Evolutionary conservation across 2,329 filamentous ascomycete species (phyloP).

Genomic region (Pseudogymnoascus destructans): DNA sequence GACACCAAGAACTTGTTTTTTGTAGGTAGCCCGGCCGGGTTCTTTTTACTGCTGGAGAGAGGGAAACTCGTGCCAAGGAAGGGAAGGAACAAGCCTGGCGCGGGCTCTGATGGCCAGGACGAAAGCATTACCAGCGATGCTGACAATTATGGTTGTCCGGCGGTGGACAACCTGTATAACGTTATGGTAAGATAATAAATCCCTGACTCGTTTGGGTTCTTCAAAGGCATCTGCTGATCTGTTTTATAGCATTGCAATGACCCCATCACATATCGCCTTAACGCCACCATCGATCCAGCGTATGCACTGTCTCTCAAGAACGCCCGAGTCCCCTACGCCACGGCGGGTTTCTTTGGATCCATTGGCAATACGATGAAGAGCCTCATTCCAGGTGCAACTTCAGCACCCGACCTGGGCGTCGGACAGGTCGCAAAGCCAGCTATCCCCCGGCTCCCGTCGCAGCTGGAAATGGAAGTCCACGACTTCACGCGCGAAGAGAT

Average conservation of each 20-base stretch:
- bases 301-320: conserved; percentile 67
- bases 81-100: conserved; percentile 62
- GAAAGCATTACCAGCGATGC: conserved; percentile 58
- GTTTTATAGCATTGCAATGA: conserved; percentile 37
- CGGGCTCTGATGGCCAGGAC: conserved; percentile 43
- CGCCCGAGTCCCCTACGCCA: conserved; percentile 65
- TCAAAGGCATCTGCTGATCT: not conserved
- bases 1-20: conserved; percentile 83
- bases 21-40: conserved; percentile 78
- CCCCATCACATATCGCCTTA: conserved; percentile 82
- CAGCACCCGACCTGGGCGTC: conserved; percentile 28
- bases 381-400: conserved; percentile 40
- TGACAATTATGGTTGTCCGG: conserved; percentile 76
- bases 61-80: conserved; percentile 59
- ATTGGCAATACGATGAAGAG: conserved; percentile 49
- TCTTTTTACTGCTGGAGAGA: conserved; percentile 80
- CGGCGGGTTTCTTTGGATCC: conserved; percentile 50
- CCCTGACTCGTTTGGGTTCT: conserved; percentile 20
- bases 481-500: conserved; percentile 88
- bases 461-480: conserved; percentile 87
- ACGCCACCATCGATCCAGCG: conserved; percentile 70
- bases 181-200: conserved; percentile 39
- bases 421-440: conserved; percentile 23
- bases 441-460: conserved; percentile 41
- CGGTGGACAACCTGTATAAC: conserved; percentile 95